phyloP scores from a whole-genome alignment of 495 filamentous ascomycete species.

The Xylaria acuta region DNA sequence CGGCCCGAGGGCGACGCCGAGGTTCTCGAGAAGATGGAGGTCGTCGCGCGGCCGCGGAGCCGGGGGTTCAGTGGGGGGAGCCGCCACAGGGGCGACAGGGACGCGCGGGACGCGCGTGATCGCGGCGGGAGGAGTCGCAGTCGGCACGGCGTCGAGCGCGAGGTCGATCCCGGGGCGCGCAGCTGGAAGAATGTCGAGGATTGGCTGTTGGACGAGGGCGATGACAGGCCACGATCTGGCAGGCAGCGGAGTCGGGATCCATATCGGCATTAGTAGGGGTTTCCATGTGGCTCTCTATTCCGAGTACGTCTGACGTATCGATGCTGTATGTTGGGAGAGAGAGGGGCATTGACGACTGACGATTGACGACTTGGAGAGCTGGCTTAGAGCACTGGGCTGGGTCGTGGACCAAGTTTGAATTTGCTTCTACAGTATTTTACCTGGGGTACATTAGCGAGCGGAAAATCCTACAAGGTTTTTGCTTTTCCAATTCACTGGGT shows the following conservation, averaged over 20 bases:
- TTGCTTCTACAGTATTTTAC: background rate
- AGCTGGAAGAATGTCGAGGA: constrained; percentile 43
- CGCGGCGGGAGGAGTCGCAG: background rate
- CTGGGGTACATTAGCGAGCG: background rate
- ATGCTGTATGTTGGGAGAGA: background rate
- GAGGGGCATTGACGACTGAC: background rate
- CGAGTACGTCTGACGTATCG: background rate
- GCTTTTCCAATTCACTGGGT: background rate
- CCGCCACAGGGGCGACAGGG: constrained; percentile 14
- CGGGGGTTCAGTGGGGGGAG: constrained; percentile 20
- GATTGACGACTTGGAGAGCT: background rate
- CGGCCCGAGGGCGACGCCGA: constrained; percentile 17
- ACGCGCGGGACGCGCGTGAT: constrained; percentile 7
- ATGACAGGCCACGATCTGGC: constrained; percentile 28
- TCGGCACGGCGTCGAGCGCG: constrained; percentile 33
- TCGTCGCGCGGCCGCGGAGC: constrained; percentile 30
- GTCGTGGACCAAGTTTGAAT: background rate
- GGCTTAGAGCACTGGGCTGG: background rate
- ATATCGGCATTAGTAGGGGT: constrained; percentile 33
- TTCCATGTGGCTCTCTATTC: background rate
- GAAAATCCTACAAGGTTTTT: background rate
- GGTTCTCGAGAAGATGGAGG: constrained; percentile 34
- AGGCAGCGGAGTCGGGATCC: constrained; percentile 29
- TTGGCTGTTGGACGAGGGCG: constrained; percentile 37
- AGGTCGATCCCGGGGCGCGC: constrained; percentile 36